These are phyloP conservation scores for Pseudevernia furfuracea DNA, from an alignment of 495 filamentous ascomycete genomes.

Conservation along the genomic window DNA sequence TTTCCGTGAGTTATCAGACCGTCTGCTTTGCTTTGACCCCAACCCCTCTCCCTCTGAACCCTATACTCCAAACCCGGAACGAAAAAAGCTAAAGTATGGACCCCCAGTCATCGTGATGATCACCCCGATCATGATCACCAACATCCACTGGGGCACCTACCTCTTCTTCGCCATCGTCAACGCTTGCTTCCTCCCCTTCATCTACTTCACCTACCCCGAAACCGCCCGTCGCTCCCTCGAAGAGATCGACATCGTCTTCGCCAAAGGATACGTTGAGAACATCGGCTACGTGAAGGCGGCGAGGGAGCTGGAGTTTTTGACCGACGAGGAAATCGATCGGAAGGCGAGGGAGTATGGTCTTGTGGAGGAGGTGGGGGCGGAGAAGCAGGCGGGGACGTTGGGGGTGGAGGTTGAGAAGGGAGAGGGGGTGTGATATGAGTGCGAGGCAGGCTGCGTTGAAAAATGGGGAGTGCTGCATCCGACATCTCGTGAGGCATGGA, in stretches of 20 bases:
- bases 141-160: conserved; percentile 69
- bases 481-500: too few species aligned
- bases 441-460: neutral
- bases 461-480: too few species aligned
- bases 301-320: conserved; percentile 59
- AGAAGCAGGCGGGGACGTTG: neutral
- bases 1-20: conserved; percentile 43
- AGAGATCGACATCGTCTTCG: conserved; percentile 75
- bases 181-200: conserved; percentile 60
- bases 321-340: conserved; percentile 54
- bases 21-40: neutral
- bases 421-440: neutral
- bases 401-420: neutral
- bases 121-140: conserved; percentile 61
- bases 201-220: conserved; percentile 74
- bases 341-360: conserved; percentile 58
- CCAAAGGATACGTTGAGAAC: conserved; percentile 67
- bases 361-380: conserved; percentile 7
- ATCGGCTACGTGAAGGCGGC: conserved; percentile 67
- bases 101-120: conserved; percentile 65
- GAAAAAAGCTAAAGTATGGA: too few species aligned
- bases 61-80: too few species aligned
- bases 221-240: conserved; percentile 63
- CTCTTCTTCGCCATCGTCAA: conserved; percentile 71
- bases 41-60: neutral